A percentile compares a stretch with the other conserved stretches of the same genome.
These are phyloP conservation scores for Symbiodinium pilosum DNA, from an alignment of 73 alveolate species.

Conservation along the genomic window DNA sequence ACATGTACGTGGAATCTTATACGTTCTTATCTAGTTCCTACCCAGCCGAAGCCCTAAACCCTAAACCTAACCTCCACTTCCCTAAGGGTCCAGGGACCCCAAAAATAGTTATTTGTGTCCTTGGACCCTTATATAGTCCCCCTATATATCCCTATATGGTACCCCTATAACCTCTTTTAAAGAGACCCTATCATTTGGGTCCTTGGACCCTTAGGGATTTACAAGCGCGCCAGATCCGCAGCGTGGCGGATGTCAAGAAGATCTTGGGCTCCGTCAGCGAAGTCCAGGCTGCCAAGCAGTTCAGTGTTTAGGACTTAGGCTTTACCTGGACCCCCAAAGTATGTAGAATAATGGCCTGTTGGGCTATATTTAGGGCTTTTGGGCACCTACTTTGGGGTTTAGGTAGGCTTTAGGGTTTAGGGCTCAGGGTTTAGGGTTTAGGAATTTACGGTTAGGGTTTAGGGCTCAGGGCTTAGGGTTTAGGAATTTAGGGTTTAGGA, in stretches of 20 bases:
- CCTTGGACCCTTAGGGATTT: neutral
- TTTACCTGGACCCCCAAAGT: neutral
- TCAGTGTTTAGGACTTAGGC: neutral
- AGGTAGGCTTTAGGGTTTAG: neutral
- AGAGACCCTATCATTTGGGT: neutral
- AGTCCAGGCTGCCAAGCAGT: constrained; percentile 5
- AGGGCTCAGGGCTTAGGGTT: neutral
- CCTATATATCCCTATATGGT: too few species aligned
- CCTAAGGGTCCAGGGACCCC: too few species aligned
- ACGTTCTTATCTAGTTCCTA: too few species aligned
- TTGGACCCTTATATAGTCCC: too few species aligned
- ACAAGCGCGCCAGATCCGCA: constrained; percentile 54
- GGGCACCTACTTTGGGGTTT: neutral
- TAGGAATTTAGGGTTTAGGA: neutral
- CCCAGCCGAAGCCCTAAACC: neutral
- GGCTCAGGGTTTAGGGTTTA: neutral
- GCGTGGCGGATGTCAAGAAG: constrained; percentile 29
- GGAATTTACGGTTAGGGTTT: neutral
- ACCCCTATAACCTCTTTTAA: too few species aligned
- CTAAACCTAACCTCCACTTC: neutral
- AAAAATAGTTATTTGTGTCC: too few species aligned
- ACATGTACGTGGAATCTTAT: too few species aligned
- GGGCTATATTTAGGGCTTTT: neutral
- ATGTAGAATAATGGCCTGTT: neutral
- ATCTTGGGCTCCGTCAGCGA: constrained; percentile 70